phyloP scores from a whole-genome alignment of 1,139 yeast genomes.

The Arxiozyma telluris region DNA sequence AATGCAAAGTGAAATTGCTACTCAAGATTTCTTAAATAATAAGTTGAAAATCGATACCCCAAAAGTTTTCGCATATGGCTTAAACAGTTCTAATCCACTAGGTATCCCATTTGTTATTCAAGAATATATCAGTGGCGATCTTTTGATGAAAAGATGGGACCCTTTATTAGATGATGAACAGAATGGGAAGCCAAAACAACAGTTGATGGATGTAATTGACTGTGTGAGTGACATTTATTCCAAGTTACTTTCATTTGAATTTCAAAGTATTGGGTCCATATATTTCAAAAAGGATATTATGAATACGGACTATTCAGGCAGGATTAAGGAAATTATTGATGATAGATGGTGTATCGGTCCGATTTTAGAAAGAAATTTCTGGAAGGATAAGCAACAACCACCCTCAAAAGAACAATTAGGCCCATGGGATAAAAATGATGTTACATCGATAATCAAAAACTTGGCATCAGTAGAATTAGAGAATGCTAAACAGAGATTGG shows the following conservation, averaged over 20 bases:
- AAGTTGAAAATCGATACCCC: constrained; percentile 52
- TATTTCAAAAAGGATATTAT: constrained; percentile 39
- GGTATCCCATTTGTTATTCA: constrained; percentile 68
- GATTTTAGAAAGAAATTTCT: constrained; percentile 68
- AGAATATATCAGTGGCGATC: constrained; percentile 71
- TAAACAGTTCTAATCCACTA: constrained; percentile 51
- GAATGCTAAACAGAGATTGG: constrained; percentile 47
- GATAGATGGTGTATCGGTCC: constrained; percentile 89
- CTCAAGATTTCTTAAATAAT: constrained; percentile 65
- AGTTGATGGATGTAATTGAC: constrained; percentile 47
- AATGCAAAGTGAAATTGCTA: constrained; percentile 85
- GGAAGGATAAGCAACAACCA: constrained; percentile 44
- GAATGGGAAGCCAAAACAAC: constrained; percentile 33
- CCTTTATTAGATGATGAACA: constrained; percentile 56
- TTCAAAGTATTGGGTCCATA: constrained; percentile 71
- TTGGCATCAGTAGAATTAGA: constrained; percentile 63
- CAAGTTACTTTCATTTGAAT: constrained; percentile 42
- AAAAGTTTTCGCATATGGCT: constrained; percentile 63
- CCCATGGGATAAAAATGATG: constrained; percentile 56
- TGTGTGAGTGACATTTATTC: constrained; percentile 56
- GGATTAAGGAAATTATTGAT: constrained; percentile 17
- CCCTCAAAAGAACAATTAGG: constrained; percentile 39
- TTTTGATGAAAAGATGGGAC: constrained; percentile 83
- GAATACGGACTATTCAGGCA: not conserved
- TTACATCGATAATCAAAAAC: constrained; percentile 53